Conservation (phyloP, 129 eudicot species). For the Chrysanthemum makinoi region DNA sequence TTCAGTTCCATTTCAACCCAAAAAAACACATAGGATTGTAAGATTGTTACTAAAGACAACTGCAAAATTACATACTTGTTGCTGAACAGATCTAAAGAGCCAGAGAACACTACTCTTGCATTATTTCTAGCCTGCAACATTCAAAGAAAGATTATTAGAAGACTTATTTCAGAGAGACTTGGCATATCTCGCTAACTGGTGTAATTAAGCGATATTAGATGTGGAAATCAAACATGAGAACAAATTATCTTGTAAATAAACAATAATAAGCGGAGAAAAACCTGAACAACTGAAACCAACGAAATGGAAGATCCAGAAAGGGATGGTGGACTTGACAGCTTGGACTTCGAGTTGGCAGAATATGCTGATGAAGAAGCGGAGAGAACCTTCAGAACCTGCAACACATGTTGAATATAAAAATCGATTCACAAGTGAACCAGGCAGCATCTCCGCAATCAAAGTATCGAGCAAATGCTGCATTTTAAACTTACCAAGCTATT, state of each 20-base stretch:
- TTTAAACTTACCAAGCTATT: slow-evolving; percentile 58
- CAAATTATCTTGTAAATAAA: too few species aligned
- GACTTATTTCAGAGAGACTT: not conserved
- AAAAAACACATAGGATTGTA: not conserved
- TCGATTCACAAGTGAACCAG: not conserved
- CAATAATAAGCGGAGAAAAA: not conserved
- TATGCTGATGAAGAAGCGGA: slow-evolving; percentile 90
- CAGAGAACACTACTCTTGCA: slow-evolving; percentile 77
- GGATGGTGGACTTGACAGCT: slow-evolving; percentile 74
- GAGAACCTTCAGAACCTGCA: slow-evolving; percentile 78
- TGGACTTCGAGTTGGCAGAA: slow-evolving; percentile 78
- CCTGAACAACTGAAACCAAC: slow-evolving; percentile 93
- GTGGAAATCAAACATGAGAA: not conserved
- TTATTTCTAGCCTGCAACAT: slow-evolving; percentile 86
- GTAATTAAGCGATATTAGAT: not conserved
- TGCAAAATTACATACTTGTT: slow-evolving; percentile 49
- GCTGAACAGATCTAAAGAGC: slow-evolving; percentile 81
- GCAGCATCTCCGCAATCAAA: slow-evolving; percentile 27
- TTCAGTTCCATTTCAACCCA: slow-evolving; percentile 12
- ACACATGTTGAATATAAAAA: slow-evolving; percentile 2
- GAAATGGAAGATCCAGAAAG: slow-evolving; percentile 77
- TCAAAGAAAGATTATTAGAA: slow-evolving; percentile 3
- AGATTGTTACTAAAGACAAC: slow-evolving; percentile 1
- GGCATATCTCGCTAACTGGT: not conserved
- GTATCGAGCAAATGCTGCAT: slow-evolving; percentile 8